These are phyloP conservation scores for Oemleria cerasiformis DNA, from an alignment of 306 rosid genomes.

Conservation along the genomic window DNA sequence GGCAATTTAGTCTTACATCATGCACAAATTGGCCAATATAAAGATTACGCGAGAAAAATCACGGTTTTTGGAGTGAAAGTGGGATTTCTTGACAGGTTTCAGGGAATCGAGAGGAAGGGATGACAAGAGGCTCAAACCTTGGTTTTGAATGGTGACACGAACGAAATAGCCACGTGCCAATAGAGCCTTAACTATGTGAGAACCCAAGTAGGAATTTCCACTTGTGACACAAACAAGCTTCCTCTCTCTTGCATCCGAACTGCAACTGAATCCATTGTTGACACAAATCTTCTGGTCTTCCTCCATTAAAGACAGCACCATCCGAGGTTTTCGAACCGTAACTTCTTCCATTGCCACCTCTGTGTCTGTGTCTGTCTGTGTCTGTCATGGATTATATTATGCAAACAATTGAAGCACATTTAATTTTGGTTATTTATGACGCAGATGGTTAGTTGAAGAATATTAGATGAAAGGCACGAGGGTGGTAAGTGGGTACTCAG, in stretches of 20 bases:
- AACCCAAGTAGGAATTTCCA: constrained; percentile 17
- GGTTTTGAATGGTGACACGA: constrained; percentile 8
- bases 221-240: constrained; percentile 17
- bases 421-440: too few relatives aligned
- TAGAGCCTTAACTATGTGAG: constrained; percentile 6
- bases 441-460: constrained; percentile 7
- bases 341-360: not conserved
- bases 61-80: too few relatives aligned
- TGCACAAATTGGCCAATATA: too few relatives aligned
- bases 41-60: too few relatives aligned
- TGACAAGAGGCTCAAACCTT: not conserved
- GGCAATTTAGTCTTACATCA: too few relatives aligned
- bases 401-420: too few relatives aligned
- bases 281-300: constrained; percentile 1
- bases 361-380: constrained; percentile 1
- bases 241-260: constrained; percentile 6
- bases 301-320: not conserved
- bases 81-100: too few relatives aligned
- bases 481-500: constrained; percentile 8
- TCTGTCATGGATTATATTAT: not conserved
- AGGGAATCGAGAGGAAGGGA: not conserved
- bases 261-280: constrained; percentile 9
- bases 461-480: constrained; percentile 13
- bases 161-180: constrained; percentile 11
- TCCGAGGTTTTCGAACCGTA: not conserved